phyloP scores from a whole-genome alignment of 2,329 filamentous ascomycete species.

The Calcarisporium arbuscula region DNA sequence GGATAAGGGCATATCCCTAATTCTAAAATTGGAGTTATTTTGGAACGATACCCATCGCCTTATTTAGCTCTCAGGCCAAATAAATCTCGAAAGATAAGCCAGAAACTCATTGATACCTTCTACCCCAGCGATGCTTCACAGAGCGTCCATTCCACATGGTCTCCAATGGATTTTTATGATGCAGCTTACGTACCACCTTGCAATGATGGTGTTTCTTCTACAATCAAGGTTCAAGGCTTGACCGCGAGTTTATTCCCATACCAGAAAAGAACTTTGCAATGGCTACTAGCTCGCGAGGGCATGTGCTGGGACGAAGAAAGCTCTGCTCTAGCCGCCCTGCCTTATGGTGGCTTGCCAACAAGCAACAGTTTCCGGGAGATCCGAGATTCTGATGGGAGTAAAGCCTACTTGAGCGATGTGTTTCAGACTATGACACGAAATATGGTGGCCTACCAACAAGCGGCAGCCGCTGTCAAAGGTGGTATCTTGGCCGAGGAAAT shows the following conservation, averaged over 20 bases:
- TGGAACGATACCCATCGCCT: slow-evolving; percentile 36
- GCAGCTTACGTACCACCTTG: slow-evolving; percentile 55
- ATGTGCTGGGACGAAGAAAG: slow-evolving; percentile 36
- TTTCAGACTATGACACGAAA: slow-evolving; percentile 54
- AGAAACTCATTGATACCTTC: slow-evolving; percentile 29
- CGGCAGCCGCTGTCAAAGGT: slow-evolving; percentile 39
- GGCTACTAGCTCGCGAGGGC: slow-evolving; percentile 63
- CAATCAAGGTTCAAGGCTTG: slow-evolving; percentile 36
- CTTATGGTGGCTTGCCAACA: neutral
- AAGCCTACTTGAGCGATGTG: slow-evolving; percentile 55
- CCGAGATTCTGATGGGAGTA: slow-evolving; percentile 24
- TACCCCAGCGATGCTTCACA: slow-evolving; percentile 15
- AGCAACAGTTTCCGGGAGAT: slow-evolving; percentile 25
- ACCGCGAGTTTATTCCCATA: slow-evolving; percentile 60
- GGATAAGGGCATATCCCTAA: slow-evolving; percentile 19
- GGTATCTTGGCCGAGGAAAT: slow-evolving; percentile 76
- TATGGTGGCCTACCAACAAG: slow-evolving; percentile 33
- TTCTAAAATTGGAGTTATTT: slow-evolving; percentile 28
- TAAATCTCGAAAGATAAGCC: slow-evolving; percentile 24
- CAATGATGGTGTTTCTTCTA: slow-evolving; percentile 28
- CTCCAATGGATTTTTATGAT: slow-evolving; percentile 60
- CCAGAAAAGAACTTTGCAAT: slow-evolving; percentile 63
- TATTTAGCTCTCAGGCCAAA: slow-evolving; percentile 21
- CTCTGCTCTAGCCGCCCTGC: neutral
- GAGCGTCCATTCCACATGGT: slow-evolving; percentile 22